Evolutionary conservation across 2,329 filamentous ascomycete genomes (phyloP), one percentile per base, ranked within the genome.

Genomic region (Bipolaris sorokiniana): DNA sequence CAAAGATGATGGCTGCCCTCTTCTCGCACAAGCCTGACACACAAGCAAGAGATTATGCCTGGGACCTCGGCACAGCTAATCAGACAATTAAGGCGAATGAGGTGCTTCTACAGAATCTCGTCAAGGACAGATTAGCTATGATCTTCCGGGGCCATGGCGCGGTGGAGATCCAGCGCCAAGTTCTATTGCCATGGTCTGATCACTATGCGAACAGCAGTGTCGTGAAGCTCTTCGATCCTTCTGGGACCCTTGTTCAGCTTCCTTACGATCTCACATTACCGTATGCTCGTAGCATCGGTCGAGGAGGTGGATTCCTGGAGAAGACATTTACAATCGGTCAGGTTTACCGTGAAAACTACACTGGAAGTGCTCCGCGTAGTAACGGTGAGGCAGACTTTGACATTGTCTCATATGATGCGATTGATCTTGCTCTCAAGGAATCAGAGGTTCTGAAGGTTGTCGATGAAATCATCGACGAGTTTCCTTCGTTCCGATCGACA

Each of bases 331-430:
- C 90, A 0, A 97, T 99, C 73, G 93, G 92, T 6, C 89, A 84
- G 33, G 92, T 98, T 1, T 98, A 92, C 72, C 86, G 95, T 38
- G 90, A 96, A 62, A 88, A 85, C 44, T 82, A 87, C 47, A 88
- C 88, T 53, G 92, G 91, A 7, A 90, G 91, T 2, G 90, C 96
- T 65, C 95, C 95, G 6, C 84, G 85, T 54, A 90, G 89, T 69
- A 90, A 91, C 72, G 90, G 91, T 9, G 95, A 98, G 72, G 93
- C 96, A 2, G 93, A 98, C 74, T 99, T 98, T 74, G 95, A 99
- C 76, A 92, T 99, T 58, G 85, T 97, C n/a, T 94, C 92, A 0
- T 85, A 86, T 42, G 88, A 93, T 65, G 89, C 89, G 1, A 78
- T 92, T 5, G 92, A 98, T 69, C 81, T 96, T 44, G 89, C 92